Conservation (phyloP, 1,139 yeast species). For the Hemisphaericaspora subhashii region DNA sequence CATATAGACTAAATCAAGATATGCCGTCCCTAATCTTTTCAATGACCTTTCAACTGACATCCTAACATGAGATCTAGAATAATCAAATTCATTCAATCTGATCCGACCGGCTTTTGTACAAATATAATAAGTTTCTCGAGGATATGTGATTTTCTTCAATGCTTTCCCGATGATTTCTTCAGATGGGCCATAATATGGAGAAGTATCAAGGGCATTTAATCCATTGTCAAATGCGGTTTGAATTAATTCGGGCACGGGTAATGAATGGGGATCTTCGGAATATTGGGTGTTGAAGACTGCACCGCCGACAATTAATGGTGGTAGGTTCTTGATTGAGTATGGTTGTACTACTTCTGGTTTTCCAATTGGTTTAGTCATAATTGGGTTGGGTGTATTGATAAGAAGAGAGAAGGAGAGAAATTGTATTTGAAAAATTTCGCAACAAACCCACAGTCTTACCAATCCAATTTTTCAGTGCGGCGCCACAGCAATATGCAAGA, state of each 20-base stretch:
- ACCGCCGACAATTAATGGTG: slow-evolving; percentile 77
- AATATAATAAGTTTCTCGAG: slow-evolving; percentile 65
- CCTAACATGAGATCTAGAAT: slow-evolving; percentile 58
- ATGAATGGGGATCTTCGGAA: slow-evolving; percentile 58
- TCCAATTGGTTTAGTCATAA: slow-evolving; percentile 16
- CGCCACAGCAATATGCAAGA: no score
- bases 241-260: slow-evolving; percentile 61
- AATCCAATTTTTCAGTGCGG: no score
- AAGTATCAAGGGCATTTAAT: slow-evolving; percentile 78
- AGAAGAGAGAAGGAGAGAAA: no score
- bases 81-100: slow-evolving; percentile 69
- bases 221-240: slow-evolving; percentile 64
- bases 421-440: no score
- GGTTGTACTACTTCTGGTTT: slow-evolving; percentile 19
- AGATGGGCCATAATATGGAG: slow-evolving; percentile 92
- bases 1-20: slow-evolving; percentile 77
- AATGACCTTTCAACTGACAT: slow-evolving; percentile 67
- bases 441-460: no score
- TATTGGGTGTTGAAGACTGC: slow-evolving; percentile 83
- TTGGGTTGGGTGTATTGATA: no score
- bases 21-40: slow-evolving; percentile 59
- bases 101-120: slow-evolving; percentile 89
- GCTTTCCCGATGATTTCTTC: slow-evolving; percentile 75
- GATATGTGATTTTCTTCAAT: slow-evolving; percentile 41
- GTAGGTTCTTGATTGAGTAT: slow-evolving; percentile 34